Conservation (phyloP, 805 yeast species). For the Torulaspora franciscae region DNA sequence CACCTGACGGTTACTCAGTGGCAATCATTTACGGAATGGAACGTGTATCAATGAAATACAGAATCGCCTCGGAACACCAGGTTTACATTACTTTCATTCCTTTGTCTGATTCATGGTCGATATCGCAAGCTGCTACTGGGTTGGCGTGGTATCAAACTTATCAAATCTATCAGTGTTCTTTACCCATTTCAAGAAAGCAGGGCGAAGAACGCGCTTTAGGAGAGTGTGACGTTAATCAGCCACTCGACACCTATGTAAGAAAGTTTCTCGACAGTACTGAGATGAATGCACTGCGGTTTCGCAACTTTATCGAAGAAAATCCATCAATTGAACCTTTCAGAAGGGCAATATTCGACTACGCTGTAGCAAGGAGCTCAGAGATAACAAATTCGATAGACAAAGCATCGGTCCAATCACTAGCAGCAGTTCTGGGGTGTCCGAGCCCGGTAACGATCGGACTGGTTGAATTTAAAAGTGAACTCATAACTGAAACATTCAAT, state of each 20-base stretch:
- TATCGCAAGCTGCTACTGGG: conserved; percentile 26
- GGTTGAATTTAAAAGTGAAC: conserved; percentile 24
- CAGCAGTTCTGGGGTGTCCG: conserved; percentile 13
- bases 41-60: conserved; percentile 28
- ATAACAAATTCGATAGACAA: conserved; percentile 27
- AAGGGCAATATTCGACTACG: conserved; percentile 28
- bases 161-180: conserved; percentile 23
- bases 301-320: conserved; percentile 18
- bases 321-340: conserved; percentile 22
- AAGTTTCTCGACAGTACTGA: conserved; percentile 16
- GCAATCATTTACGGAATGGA: conserved; percentile 30
- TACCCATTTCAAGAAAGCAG: conserved; percentile 17
- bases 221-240: conserved; percentile 13
- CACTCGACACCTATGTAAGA: conserved; percentile 23
- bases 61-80: conserved; percentile 28
- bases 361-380: conserved; percentile 15
- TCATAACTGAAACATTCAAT: conserved; percentile 29
- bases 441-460: conserved; percentile 9
- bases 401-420: conserved; percentile 25
- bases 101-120: conserved; percentile 26
- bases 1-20: conserved; percentile 30
- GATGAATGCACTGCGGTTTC: conserved; percentile 22
- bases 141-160: conserved; percentile 36
- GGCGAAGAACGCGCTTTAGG: not conserved
- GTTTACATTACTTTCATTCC: conserved; percentile 28